Evolutionary conservation across 345 rosid genomes (phyloP).

Genomic region (Angophora floribunda): DNA sequence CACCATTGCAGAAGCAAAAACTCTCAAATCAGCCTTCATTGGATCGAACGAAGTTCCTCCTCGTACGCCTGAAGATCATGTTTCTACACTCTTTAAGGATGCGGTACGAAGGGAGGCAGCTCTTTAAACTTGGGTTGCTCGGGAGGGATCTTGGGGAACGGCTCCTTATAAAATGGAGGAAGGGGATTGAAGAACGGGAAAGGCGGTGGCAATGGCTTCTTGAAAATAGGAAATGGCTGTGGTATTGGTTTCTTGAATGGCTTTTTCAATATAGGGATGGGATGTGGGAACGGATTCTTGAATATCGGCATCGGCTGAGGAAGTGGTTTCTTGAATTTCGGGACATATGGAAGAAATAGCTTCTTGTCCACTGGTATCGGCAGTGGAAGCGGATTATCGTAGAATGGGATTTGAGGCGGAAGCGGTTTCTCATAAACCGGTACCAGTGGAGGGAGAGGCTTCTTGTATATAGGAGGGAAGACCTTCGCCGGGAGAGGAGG

Average conservation of each 20-base stretch:
- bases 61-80: background rate
- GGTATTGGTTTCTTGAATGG: conserved; percentile 6
- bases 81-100: background rate
- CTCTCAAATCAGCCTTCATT: background rate
- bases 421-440: background rate
- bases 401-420: background rate
- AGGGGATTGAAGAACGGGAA: conserved; percentile 8
- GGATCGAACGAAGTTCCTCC: background rate
- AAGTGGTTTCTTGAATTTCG: background rate
- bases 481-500: background rate
- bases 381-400: conserved; percentile 26
- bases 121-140: conserved; percentile 41
- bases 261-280: conserved; percentile 1
- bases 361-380: background rate
- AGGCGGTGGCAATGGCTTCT: conserved; percentile 3
- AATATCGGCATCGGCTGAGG: background rate
- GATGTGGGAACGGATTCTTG: conserved; percentile 4
- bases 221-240: background rate
- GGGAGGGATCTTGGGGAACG: conserved; percentile 26
- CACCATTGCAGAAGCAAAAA: background rate
- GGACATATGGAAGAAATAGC: background rate
- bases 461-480: background rate
- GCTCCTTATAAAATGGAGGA: conserved; percentile 31
- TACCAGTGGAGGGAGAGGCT: background rate
- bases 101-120: conserved; percentile 33